These are phyloP conservation scores for Pulicaria dysenterica DNA, from an alignment of 129 eudicot species.

Conservation along the genomic window DNA sequence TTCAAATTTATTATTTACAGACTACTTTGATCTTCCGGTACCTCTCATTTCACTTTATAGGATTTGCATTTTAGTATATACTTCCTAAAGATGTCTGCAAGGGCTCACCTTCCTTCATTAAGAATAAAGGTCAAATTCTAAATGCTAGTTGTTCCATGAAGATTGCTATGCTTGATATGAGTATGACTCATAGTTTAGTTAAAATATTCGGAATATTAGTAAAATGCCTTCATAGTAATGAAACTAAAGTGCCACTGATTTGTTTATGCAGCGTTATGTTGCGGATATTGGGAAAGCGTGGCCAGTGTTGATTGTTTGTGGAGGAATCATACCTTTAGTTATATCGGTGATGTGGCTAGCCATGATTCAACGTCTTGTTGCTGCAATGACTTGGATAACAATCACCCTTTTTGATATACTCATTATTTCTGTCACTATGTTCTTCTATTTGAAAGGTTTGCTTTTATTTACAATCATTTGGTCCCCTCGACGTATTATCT, in stretches of 20 bases:
- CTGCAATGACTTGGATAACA: slow-evolving; percentile 96
- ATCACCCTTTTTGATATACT: slow-evolving; percentile 73
- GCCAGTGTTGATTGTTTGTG: slow-evolving; percentile 96
- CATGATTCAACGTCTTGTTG: slow-evolving; percentile 87
- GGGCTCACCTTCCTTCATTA: too few species aligned
- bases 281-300: slow-evolving; percentile 95
- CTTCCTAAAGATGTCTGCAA: too few species aligned
- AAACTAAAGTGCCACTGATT: neutral
- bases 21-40: neutral
- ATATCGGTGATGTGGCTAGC: slow-evolving; percentile 81
- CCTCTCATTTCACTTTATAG: too few species aligned
- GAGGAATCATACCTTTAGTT: slow-evolving; percentile 80
- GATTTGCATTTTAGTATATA: too few species aligned
- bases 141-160: too few species aligned
- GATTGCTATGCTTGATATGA: too few species aligned
- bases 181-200: too few species aligned
- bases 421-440: slow-evolving; percentile 78
- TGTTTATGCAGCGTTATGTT: slow-evolving; percentile 73
- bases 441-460: slow-evolving; percentile 82
- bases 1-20: slow-evolving; percentile 14
- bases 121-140: too few species aligned
- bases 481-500: slow-evolving; percentile 1
- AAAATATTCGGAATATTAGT: neutral
- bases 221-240: slow-evolving; percentile 5
- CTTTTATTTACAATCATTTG: neutral